Base-by-base conservation (phyloP, 78 protist species). In the Parvularia atlantis region DNA sequence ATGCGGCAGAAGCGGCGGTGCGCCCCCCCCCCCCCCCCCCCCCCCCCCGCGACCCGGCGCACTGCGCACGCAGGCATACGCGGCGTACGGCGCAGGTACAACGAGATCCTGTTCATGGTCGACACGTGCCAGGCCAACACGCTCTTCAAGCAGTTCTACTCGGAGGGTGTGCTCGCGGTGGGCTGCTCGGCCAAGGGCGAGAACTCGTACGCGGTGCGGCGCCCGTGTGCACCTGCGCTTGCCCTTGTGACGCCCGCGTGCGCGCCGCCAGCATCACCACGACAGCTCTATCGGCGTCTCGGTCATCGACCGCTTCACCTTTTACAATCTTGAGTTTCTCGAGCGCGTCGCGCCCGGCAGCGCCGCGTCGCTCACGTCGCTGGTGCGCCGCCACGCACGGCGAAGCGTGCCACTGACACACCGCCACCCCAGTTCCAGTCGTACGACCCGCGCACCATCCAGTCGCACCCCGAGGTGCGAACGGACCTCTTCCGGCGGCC, bases 111-210 rank as follows among this genome's bases (percentile, higher is more conserved):
- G 52, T 80, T 93, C 66, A 74, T 86, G 75, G 82, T 74, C 26
- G 98, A 94, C 80, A 94, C 98, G 11, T 94, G 98, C 56, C 98
- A 94, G 62, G 98, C 97, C 1, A 85, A 68, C 33, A 85, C 97
- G 0, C 52, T 92, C 56, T 36, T 39, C 77, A 58, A 56, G 48
- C 26, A 62, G 35, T 50, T 83, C 31, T 36, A 71, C 33, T 61
- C 81, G 4, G 91, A 90, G 11, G 14, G 72, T 60, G 78, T 89
- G n/a, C 37, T 89, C 28, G 80, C 94, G 17, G 68, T 80, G 24
- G 90, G 87, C 20, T 57, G 81, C 20, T 53, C 77, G 22, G 44
- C 37, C 41, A 43, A 16, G 48, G 88, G 85, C 52, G 91, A 89
- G 72, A 83, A 78, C 66, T 75, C 89, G 30, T 89, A 83, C 57